Evolutionary conservation across 2,329 filamentous ascomycete species (phyloP), one percentile per base, ranked within the genome.

Genomic region (Clonostachys solani): DNA sequence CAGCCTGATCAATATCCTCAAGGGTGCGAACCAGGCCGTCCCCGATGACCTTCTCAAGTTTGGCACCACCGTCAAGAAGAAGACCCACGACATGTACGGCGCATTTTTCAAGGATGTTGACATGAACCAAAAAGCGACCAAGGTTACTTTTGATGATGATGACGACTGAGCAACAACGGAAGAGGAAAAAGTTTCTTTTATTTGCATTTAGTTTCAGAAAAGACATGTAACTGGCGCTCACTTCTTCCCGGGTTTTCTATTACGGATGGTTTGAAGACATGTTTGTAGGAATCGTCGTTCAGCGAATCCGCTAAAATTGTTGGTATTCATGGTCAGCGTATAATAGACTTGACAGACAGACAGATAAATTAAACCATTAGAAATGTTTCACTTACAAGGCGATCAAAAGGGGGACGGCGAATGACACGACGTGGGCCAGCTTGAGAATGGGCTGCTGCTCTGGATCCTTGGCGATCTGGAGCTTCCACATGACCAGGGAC

Each of bases 51-150:
- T 99, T 36, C 76, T 97, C 65, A 96, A 95, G 71, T 99, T 96
- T 57, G 94, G 94, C 59, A 95, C 91, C 18, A 97, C 92, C 1
- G 94, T 99, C 45, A 99, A 97, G 83, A 96, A 95, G 83, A 97
- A 97, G 90, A 81, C 84, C 43, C 94, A 99, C 71, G 88, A 91
- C 60, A 87, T 89, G 43, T 99, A 97, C 63, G 94, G 94, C 48
- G 90, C 91, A 33, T 97, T 97, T 65, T 96, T 88, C 77, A 96
- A 94, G 70, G 90, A 96, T 58, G 84, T 89, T 9, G 87, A 89
- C 58, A 85, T 85, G 66, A 89, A 80, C 64, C 87, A 92, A 70
- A 86, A 88, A 67, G 85, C 89, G 29, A 94, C 87, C 48, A 96
- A 96, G 77, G 95, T 96, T 63, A 92, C 83, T 42, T 96, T 96